Evolutionary conservation across 352 stramenopile genomes (phyloP).

Genomic region (Phytophthora agathidicida): DNA sequence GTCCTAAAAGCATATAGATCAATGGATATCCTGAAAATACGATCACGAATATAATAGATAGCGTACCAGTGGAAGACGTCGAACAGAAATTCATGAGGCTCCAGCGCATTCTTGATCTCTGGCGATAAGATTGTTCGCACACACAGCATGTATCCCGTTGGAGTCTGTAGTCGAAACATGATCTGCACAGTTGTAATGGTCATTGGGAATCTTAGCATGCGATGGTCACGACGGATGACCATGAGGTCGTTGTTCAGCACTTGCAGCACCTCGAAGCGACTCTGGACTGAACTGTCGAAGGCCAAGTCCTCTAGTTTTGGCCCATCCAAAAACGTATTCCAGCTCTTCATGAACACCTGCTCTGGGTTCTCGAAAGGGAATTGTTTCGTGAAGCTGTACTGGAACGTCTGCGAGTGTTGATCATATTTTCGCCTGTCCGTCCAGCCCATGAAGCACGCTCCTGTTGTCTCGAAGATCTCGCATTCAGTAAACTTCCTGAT

Average conservation of each 20-base stretch:
- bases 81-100: conserved; percentile 51
- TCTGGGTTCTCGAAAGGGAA: conserved; percentile 36
- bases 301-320: conserved; percentile 38
- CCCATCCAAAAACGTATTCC: conserved; percentile 40
- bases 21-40: neutral
- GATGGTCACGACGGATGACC: conserved; percentile 54
- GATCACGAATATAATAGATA: neutral
- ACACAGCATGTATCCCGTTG: conserved; percentile 52
- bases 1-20: conserved; percentile 22
- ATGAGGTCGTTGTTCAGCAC: conserved; percentile 54
- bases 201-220: conserved; percentile 40
- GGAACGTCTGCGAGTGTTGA: conserved; percentile 17
- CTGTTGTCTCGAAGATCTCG: conserved; percentile 27
- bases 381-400: conserved; percentile 45
- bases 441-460: conserved; percentile 48
- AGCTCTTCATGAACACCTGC: conserved; percentile 37
- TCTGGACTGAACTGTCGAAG: conserved; percentile 43
- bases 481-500: conserved; percentile 38
- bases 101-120: conserved; percentile 45
- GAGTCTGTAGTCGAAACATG: conserved; percentile 60
- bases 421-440: conserved; percentile 49
- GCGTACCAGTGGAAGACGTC: conserved; percentile 59
- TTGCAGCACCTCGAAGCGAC: conserved; percentile 52
- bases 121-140: conserved; percentile 56
- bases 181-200: conserved; percentile 58